Evolutionary conservation across 352 stramenopile genomes (phyloP), one percentile per base, ranked within the genome.

Genomic region (Peronosclerospora sorghi): DNA sequence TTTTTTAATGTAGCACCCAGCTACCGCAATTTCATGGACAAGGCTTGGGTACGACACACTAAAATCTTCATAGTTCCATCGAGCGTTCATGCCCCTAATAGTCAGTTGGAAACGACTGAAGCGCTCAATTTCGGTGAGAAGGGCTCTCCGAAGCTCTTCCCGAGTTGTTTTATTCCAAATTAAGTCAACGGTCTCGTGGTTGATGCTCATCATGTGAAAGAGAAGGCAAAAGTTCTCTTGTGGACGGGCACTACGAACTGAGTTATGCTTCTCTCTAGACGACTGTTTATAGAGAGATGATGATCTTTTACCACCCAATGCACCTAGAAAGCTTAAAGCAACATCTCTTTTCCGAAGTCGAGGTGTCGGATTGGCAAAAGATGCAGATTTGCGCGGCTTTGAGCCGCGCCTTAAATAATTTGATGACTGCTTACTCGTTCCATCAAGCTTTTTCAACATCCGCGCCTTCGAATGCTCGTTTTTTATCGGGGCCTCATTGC

Each of bases 1-100:
- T 15, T 86, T 67, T 14, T 79, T 64, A 12, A 97, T 69, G 51
- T 97, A 98, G 34, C 86, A 86, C 17, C 72, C 85, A 18, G 86
- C 90, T 21, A 97, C 86, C 17, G 83, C 51, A 1, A 95, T 49
- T 56, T 97, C 90, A 17, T 78, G 60, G 9, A 63, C 56, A 5
- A 98, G 59, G 21, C 81, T 96, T 18, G 73, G 45, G 57, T 97
- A 98, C 1, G 78, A 54, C 9, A 98, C 86, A 10, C 42, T 51
- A 45, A 97, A 98, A 59, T 98, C 89, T 61, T 97, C 86, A 47
- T 96, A 91, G 54, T 98, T 98, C 94, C 94, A 98, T 12, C 88
- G 67, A 23, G 92, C 79, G 42, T 86, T 79, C 38, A 83, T 75
- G 30, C 51, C 59, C 1, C 63, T 74, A 13, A 65, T 57, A n/a